Base-by-base conservation (phyloP, 108 stramenopile species). In the Cyclostephanos tholiformis region DNA sequence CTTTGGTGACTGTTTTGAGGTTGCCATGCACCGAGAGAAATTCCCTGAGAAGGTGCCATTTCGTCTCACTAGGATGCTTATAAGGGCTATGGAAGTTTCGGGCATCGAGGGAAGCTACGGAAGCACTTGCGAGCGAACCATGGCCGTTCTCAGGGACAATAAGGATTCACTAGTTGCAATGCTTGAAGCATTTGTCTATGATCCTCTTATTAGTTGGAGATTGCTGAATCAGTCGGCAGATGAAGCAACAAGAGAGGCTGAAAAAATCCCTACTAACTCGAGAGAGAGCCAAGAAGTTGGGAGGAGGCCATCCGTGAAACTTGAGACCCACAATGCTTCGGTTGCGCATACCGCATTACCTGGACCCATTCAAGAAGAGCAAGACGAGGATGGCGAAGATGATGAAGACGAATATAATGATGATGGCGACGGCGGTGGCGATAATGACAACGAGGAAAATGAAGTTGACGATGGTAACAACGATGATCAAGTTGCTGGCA, bases 161-260 rank as follows among this genome's bases (percentile, higher is more conserved):
- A 74, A 96, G 30, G 98, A 99, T 76, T 96, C 94, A 22, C 78
- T 99, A 49, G 95, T 98, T 27, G 95, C 98, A 14, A 98, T 99
- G 98, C 87, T 99, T 22, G 98, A 99, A 78, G 98, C 99, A 49
- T 99, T 99, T 82, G 97, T 99, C 22, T 95, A 99, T 70, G 99
- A 99, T 84, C 99, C 99, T 20, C 84, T 99, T 5, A 99, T 99
- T 62, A 96, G 97, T 26, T 99, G 98, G 98, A 90, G 99, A 51
- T 82, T 99, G 56, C 79, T 97, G 9, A 89, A 74, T 43, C 75
- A 88, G 50, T 72, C 79, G 19, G 20, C 62, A 26, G 72, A 61
- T 16, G 82, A 76, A 25, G 84, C 27, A 23, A 63, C 41, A 26
- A 56, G 51, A 57, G 72, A 65, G 39, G 63, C 14, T 11, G 71